Base-by-base conservation (phyloP, 805 yeast genomes). In the Wickerhamomyces silvicola region DNA sequence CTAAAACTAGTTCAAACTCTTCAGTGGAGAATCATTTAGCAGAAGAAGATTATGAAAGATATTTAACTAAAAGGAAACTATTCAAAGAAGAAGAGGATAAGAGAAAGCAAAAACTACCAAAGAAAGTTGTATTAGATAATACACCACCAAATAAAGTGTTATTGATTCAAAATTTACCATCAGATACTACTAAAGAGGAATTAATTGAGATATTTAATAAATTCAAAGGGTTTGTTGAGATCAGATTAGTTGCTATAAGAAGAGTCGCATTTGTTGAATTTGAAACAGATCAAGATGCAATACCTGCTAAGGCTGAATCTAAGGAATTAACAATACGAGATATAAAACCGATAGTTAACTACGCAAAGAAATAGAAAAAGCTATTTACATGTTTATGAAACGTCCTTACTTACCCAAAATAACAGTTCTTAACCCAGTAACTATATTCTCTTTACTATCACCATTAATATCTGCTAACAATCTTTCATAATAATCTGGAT, bases 211-310 rank as follows among this genome's bases (percentile, higher is more conserved):
- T 64, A 1, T 87, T 85, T 50, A 63, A 59, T 4, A 48, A 52
- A 4, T 70, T 49, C 39, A 58, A 64, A 1, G 95, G 95, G 0
- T 80, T 81, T 40, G 57, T 72, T 10, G 83, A 79, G 42, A 62
- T 79, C 2, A 72, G 94, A 32, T 57, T 76, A 22, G 86, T 90
- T 18, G 65, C 70, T 3, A 72, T 78, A 6, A 68, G 85, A 27
- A 72, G 72, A 23, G 70, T 90, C 28, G 94, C 92, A 9, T 81
- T 90, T 55, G 69, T 90, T 4, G 97, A 90, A 46, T 90, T 79
- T 52, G 75, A 70, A 16, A 59, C 62, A 5, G 80, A 75, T 15
- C 48, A 55, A 2, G 56, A 62, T 24, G 80, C 95, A 0, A 62
- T 65, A 3, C 49, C 42, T 4, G 72, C 60, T 4, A 60, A 58